These are phyloP conservation scores for Populus tomentosa DNA, from an alignment of 441 rosid species.

Conservation along the genomic window DNA sequence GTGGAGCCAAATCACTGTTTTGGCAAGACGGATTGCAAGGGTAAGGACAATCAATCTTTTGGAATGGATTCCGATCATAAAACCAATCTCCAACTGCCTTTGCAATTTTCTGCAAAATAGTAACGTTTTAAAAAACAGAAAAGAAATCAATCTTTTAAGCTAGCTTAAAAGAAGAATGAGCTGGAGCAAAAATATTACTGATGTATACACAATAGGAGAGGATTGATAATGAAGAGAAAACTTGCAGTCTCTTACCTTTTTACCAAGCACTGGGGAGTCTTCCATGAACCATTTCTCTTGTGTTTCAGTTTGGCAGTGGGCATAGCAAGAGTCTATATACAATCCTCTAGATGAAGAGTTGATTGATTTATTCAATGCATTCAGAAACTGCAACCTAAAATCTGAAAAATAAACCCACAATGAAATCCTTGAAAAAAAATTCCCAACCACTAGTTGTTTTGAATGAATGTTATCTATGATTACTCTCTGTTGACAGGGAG, in stretches of 20 bases:
- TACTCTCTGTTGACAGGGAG: neutral
- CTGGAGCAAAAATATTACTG: neutral
- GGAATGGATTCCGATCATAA: constrained; percentile 53
- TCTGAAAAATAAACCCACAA: constrained; percentile 31
- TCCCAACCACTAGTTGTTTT: neutral
- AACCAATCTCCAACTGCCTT: constrained; percentile 94
- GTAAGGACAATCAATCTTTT: constrained; percentile 80
- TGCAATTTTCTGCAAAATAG: constrained; percentile 61
- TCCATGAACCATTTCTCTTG: constrained; percentile 66
- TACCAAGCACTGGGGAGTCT: constrained; percentile 57
- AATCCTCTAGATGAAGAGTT: constrained; percentile 64
- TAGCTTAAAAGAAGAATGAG: too few relatives aligned
- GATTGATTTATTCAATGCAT: constrained; percentile 41
- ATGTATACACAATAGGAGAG: neutral
- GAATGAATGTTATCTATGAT: neutral
- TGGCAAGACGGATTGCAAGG: constrained; percentile 94
- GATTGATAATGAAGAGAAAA: neutral
- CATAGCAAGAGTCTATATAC: constrained; percentile 78
- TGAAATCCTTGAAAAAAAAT: neutral
- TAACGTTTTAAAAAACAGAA: neutral
- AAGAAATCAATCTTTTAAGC: neutral
- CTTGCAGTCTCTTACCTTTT: constrained; percentile 37
- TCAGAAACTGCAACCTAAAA: constrained; percentile 66
- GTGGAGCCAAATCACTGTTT: constrained; percentile 36
- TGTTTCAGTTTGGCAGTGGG: constrained; percentile 84